Base-by-base conservation (phyloP, 1,284 basidiomycete genomes). In the Veloboletus limbatus region DNA sequence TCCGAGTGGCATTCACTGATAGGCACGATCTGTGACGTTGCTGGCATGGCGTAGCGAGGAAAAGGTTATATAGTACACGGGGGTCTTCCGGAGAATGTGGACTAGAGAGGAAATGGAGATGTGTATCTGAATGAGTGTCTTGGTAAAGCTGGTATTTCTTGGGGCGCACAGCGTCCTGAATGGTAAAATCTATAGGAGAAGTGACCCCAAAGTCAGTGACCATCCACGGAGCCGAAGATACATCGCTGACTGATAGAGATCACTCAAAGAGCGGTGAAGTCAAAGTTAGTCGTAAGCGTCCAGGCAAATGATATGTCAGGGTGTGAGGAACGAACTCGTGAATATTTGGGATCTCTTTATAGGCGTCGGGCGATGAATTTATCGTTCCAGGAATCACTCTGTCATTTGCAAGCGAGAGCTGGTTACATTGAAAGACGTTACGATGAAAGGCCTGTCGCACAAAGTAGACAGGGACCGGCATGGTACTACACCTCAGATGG, bases 391-490 rank as follows among this genome's bases (percentile, higher is more conserved):
- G 31, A 21, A 42, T n/a, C 25, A 28, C 16, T 34, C 35, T 8
- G 11, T 18, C 17, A 21, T 13, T 20, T 35, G 27, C 40, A 47
- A 48, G 40, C 42, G 45, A 47, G 33, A 31, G 39, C 33, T 44
- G 30, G 45, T 36, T 46, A 47, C 52, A 36, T 45, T 51, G 48
- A 52, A 51, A 51, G 49, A 31, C 16, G 39, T 47, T 10, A 25
- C 13, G 31, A 52, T 54, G 55, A 66, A 64, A 54, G 52, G 50
- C 16, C 14, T 21, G 25, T 38, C 17, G 20, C 41, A 58, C 34
- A 60, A 55, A 47, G 55, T 42, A 45, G 51, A 53, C 44, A 52
- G 52, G 45, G 40, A 47, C 35, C 32, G 20, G 36, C 14, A 34
- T 36, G 49, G 31, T 14, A 26, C 26, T n/a, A 26, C 16, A 20